phyloP scores from a whole-genome alignment of 2,329 filamentous ascomycete species.

The Penicillium olsonii region DNA sequence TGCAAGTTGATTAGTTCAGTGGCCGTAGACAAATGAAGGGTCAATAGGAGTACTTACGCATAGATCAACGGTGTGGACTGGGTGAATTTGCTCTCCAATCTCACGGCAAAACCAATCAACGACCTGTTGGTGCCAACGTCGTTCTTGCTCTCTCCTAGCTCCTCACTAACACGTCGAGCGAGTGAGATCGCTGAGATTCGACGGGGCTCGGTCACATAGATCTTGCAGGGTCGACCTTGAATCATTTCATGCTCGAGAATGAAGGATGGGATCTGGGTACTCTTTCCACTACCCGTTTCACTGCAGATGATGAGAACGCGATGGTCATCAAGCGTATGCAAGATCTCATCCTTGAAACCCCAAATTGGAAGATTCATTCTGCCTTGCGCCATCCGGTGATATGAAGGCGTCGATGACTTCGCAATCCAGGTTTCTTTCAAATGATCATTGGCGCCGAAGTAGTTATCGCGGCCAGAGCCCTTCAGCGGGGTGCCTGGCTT shows the following conservation, averaged over 20 bases:
- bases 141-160: constrained; percentile 79
- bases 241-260: constrained; percentile 85
- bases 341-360: constrained; percentile 75
- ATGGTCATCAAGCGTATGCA: constrained; percentile 73
- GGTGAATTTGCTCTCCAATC: constrained; percentile 83
- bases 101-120: constrained; percentile 90
- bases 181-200: constrained; percentile 95
- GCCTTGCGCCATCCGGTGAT: constrained; percentile 75
- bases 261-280: constrained; percentile 94
- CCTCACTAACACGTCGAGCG: constrained; percentile 88
- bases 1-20: constrained; percentile 19
- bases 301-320: constrained; percentile 93
- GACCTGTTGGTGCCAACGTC: constrained; percentile 83
- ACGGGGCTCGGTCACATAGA: constrained; percentile 93
- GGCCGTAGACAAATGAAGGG: neutral
- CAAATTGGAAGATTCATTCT: constrained; percentile 88
- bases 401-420: constrained; percentile 57
- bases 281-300: constrained; percentile 96
- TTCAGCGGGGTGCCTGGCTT: constrained; percentile 29
- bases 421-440: constrained; percentile 54
- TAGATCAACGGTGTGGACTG: constrained; percentile 83
- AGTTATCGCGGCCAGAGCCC: constrained; percentile 24
- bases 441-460: constrained; percentile 36
- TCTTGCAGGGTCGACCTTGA: constrained; percentile 78
- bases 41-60: constrained; percentile 62